Conservation (phyloP, 345 rosid genomes). For the Combretum micranthum region DNA sequence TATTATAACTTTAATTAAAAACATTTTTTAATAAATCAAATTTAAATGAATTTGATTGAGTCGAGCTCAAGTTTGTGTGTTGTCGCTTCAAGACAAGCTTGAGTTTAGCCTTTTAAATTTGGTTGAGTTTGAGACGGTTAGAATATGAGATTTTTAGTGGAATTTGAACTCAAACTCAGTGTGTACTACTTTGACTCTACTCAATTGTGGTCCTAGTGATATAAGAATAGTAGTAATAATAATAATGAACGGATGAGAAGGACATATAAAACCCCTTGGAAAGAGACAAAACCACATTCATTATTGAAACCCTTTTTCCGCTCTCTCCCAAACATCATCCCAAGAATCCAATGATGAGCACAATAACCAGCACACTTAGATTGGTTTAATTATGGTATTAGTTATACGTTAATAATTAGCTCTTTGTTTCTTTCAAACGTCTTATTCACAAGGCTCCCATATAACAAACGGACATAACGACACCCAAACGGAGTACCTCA, state of each 20-base stretch:
- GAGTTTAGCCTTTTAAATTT: no score
- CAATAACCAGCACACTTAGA: neutral
- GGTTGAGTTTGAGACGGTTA: no score
- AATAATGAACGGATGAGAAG: neutral
- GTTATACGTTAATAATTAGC: conserved; percentile 1
- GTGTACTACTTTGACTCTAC: no score
- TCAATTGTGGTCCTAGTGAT: no score
- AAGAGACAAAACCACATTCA: neutral
- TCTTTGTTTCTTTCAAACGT: neutral
- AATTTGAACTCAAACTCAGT: no score
- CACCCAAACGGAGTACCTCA: conserved; percentile 19
- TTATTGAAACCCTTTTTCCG: neutral
- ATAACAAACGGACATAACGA: conserved; percentile 37
- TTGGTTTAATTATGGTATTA: neutral
- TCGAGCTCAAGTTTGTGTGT: no score
- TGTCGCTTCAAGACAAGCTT: no score
- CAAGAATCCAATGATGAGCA: conserved; percentile 28
- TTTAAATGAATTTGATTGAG: no score
- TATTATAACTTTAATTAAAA: no score
- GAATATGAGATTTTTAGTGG: no score
- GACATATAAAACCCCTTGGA: conserved; percentile 5
- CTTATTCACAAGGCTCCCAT: conserved; percentile 7
- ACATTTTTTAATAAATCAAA: no score
- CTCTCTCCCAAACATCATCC: conserved; percentile 8
- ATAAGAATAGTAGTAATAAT: neutral